Evolutionary conservation across 371 early-diverging fungal genomes (phyloP), one percentile per base, ranked within the genome.

Genomic region (Lichtheimia hyalospora): DNA sequence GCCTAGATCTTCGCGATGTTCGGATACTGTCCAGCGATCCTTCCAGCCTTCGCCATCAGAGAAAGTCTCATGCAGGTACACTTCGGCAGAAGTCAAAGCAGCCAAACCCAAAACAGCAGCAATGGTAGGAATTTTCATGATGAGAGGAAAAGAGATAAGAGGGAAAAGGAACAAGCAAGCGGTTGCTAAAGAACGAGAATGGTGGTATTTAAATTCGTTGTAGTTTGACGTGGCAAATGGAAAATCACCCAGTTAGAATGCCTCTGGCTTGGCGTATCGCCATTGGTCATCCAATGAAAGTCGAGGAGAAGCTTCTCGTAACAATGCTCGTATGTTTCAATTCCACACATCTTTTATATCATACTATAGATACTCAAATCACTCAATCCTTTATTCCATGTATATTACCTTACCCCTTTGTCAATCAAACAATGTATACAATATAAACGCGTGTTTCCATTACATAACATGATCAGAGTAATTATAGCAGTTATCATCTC

Each of bases 11-110:
- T 81, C 84, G 57, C 83, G 86, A 62, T 82, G 70, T 46, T 78
- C 64, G 25, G 93, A 89, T 43, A 79, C 74, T 48, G 88, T 83
- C 93, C 96, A 96, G 69, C 85, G 86, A 51, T 90, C 79, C 56
- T 77, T 80, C 87, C 86, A 85, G 46, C 63, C 70, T 58, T 75
- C 81, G 57, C 75, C 76, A 67, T 87, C 82, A 59, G 84, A 80
- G 69, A 96, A 96, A 58, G 90, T 89, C 76, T 96, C 96, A 74
- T 93, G 84, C 60, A 92, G 86, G 84, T 89, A 95, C 58, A 92
- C 86, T 69, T 90, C 76, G 62, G 86, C 86, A 57, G 89, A 81
- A 54, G 83, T 85, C 39, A 89, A 70, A 42, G 89, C 73, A 58
- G 87, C 75, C 61, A 89, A 77, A 57, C 87, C 87, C 50, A 90